Evolutionary conservation across 352 stramenopile species (phyloP).

Genomic region (Pythium graminicola): DNA sequence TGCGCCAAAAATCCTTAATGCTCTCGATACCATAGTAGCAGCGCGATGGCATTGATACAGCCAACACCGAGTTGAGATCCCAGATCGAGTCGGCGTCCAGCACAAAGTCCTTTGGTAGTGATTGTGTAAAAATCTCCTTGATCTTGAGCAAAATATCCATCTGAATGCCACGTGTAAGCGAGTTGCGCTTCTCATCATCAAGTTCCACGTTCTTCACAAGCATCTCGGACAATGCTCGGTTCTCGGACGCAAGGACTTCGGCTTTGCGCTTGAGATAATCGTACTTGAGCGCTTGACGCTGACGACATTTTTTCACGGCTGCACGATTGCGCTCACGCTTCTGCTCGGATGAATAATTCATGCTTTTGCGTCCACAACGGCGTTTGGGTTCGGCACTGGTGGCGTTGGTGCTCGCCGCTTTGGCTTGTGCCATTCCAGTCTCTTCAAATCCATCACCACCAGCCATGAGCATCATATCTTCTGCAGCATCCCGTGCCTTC

Average conservation of each 20-base stretch:
- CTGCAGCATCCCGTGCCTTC: neutral
- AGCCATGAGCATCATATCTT: neutral
- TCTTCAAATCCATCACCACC: no score
- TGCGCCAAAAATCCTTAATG: constrained; percentile 85
- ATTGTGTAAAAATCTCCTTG: constrained; percentile 85
- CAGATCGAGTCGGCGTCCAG: constrained; percentile 80
- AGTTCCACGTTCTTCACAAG: constrained; percentile 65
- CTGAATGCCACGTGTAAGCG: constrained; percentile 72
- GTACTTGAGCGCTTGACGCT: constrained; percentile 74
- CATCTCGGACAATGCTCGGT: constrained; percentile 66
- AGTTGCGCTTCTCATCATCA: constrained; percentile 43
- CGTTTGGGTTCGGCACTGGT: constrained; percentile 39
- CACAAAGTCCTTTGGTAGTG: constrained; percentile 78
- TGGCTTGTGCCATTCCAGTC: no score
- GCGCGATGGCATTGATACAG: constrained; percentile 78
- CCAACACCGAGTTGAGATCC: constrained; percentile 79
- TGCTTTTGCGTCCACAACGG: constrained; percentile 74
- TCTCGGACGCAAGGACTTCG: constrained; percentile 56
- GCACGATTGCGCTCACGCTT: constrained; percentile 79
- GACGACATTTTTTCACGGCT: constrained; percentile 80
- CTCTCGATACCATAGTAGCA: constrained; percentile 84
- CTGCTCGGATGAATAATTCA: constrained; percentile 82
- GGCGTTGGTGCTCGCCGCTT: no score
- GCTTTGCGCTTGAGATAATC: constrained; percentile 75
- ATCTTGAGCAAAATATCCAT: constrained; percentile 86